phyloP scores from a whole-genome alignment of 306 rosid genomes.

The Malus sieversii region DNA sequence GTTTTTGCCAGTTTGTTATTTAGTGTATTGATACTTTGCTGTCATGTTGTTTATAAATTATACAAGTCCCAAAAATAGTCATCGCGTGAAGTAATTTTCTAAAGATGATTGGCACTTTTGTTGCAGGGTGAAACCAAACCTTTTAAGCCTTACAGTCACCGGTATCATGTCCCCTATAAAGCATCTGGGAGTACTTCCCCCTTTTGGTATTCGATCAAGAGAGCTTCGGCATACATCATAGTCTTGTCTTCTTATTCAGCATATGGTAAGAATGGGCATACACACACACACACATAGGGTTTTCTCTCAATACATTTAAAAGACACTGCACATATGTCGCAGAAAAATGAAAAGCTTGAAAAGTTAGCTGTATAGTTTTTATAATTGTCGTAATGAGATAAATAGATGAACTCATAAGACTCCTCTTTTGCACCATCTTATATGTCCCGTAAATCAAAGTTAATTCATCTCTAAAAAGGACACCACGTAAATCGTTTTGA shows the following conservation, averaged over 20 bases:
- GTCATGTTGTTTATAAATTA: not conserved
- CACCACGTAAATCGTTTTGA: not conserved
- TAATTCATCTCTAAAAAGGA: not conserved
- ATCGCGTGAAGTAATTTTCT: not conserved
- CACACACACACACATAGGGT: not conserved
- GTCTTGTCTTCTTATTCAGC: constrained; percentile 73
- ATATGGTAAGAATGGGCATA: constrained; percentile 31
- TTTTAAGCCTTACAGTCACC: constrained; percentile 51
- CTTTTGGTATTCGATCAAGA: constrained; percentile 54
- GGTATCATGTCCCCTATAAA: constrained; percentile 45
- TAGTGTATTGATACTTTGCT: not conserved
- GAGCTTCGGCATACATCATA: constrained; percentile 72
- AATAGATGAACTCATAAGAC: not conserved
- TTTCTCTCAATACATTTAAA: not conserved
- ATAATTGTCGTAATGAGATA: not conserved
- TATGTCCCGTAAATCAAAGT: not conserved
- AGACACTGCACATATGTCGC: not conserved
- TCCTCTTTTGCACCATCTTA: not conserved
- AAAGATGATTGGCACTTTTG: not conserved
- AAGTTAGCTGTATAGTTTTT: not conserved
- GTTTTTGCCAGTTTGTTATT: not conserved
- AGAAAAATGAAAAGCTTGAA: not conserved
- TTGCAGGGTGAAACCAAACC: constrained; percentile 59
- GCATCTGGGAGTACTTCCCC: constrained; percentile 35
- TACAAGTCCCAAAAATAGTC: not conserved